Conservation (phyloP, 2,329 filamentous ascomycete species). For the Thelonectria discophora region DNA sequence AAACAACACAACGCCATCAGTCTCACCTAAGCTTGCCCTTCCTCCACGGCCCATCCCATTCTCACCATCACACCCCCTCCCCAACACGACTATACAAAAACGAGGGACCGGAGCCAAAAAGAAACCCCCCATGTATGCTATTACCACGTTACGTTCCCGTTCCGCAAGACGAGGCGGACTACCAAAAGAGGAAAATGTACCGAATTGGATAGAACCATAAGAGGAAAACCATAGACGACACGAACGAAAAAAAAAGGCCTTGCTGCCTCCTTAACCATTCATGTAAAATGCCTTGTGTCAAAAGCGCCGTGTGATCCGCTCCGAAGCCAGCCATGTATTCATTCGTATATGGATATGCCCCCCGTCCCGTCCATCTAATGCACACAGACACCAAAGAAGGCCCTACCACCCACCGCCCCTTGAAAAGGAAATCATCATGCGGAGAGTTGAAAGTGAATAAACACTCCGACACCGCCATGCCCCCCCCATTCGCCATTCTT, state of each 20-base stretch:
- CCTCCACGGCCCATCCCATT: neutral
- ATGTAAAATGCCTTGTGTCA: too few species aligned
- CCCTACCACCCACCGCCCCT: too few species aligned
- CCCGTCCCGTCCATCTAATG: too few species aligned
- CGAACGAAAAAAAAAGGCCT: neutral
- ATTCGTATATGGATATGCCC: too few species aligned
- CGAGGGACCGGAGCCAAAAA: neutral
- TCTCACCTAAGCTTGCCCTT: slow-evolving; percentile 23
- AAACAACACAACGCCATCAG: neutral
- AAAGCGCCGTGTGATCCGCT: too few species aligned
- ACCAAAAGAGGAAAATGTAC: neutral
- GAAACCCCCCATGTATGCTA: slow-evolving; percentile 30
- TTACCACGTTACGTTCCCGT: neutral
- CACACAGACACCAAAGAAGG: too few species aligned
- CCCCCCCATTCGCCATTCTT: too few species aligned
- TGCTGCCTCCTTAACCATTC: neutral
- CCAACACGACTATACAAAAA: too few species aligned
- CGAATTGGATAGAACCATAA: neutral
- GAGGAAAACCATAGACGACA: neutral
- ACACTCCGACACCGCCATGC: too few species aligned
- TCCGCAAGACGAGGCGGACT: neutral
- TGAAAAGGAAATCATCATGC: too few species aligned
- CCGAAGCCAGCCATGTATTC: too few species aligned
- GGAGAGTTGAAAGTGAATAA: too few species aligned
- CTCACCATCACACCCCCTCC: slow-evolving; percentile 3